phyloP scores from a whole-genome alignment of 2,329 filamentous ascomycete genomes.

The Hypoxylon sp. region DNA sequence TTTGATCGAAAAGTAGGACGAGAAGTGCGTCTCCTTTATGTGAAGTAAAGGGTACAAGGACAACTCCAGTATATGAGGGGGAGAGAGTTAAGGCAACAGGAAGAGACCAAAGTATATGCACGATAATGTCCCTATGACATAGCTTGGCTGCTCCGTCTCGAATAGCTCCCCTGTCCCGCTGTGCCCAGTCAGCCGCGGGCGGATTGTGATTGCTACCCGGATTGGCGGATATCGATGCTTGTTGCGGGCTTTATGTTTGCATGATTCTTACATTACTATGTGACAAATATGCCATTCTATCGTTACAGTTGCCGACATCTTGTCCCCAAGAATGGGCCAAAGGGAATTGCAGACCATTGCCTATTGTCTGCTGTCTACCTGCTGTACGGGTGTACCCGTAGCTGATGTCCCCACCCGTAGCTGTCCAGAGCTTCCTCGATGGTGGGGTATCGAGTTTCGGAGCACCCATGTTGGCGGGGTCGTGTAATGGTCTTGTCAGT shows the following conservation, averaged over 20 bases:
- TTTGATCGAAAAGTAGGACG: background rate
- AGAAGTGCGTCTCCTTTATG: conserved; percentile 16
- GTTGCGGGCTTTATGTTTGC: conserved; percentile 15
- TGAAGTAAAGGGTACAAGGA: no score
- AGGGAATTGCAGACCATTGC: no score
- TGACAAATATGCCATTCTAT: no score
- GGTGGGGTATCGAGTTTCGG: conserved; percentile 30
- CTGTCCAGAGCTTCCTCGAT: conserved; percentile 12
- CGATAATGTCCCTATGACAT: conserved; percentile 26
- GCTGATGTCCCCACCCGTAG: no score
- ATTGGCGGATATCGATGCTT: conserved; percentile 15
- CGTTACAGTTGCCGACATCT: no score
- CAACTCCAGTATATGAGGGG: conserved; percentile 8
- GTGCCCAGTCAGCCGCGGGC: background rate
- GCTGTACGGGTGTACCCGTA: no score
- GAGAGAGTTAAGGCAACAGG: conserved; percentile 1
- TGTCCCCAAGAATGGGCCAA: no score
- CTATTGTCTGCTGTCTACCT: no score
- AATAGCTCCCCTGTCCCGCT: conserved; percentile 11
- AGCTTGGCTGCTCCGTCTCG: conserved; percentile 16
- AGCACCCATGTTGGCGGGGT: conserved; percentile 28
- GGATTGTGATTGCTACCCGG: conserved; percentile 3
- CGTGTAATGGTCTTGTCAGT: conserved; percentile 14
- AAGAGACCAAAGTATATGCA: conserved; percentile 11
- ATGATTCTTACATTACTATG: conserved; percentile 33